Evolutionary conservation across 192 early-diverging fungal genomes (phyloP), one percentile per base, ranked within the genome.

Genomic region (Chytriomyces confervae): DNA sequence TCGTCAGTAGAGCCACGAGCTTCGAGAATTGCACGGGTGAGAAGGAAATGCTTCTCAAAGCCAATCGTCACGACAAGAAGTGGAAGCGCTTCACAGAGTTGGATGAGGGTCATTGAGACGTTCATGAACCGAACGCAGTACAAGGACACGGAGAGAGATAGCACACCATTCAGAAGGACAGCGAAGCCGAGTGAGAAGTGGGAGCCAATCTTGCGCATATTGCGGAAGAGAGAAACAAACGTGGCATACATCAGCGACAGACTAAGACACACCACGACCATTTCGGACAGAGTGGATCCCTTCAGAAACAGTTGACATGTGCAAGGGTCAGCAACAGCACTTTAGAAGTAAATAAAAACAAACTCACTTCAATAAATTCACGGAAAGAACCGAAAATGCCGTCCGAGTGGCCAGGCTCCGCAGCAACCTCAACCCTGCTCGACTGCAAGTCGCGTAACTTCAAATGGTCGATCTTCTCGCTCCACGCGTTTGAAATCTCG

Each of bases 21-120:
- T 53, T 84, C 83, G 50, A 95, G 86, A 6, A 98, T 93, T 61
- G 93, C 88, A 65, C 93, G 91, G 69, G 96, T 93, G 69, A 98
- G 85, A 13, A 84, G 86, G 81, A 92, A 91, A 61, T 93, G 93
- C 82, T 94, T 91, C 75, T 98, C 96, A 70, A 96, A 96, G 3
- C 95, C 95, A 43, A 98, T 91, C 43, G 93, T 94, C 62, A 96
- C 92, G 46, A 94, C 91, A 61, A 96, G 89, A 84, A 96, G 96
- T 6, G 96, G 96, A 77, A 96, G 87, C 8, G 95, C 94, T 83
- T 98, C 95, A 66, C 90, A 85, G 63, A 80, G 69, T 72, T 86
- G 67, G 23, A 83, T 77, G 24, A 84, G 16, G 51, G 46, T 82
- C 57, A 86, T 10, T 36, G 62, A 18, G n/a, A 81, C 66, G 47